Evolutionary conservation across 2,329 filamentous ascomycete species (phyloP).

Genomic region (Tolypocladium album): DNA sequence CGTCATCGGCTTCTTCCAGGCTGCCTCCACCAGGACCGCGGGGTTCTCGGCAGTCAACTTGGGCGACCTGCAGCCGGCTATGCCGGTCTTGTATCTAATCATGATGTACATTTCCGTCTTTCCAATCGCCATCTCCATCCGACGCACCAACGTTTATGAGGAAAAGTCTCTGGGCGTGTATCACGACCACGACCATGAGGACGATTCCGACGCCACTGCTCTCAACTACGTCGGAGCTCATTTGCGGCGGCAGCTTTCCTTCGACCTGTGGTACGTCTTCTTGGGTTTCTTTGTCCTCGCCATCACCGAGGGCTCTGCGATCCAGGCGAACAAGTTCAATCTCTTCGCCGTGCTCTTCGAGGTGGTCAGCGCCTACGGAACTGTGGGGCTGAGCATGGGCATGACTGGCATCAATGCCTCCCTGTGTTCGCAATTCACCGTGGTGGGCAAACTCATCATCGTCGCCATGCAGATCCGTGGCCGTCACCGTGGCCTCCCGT

Average conservation of each 20-base stretch:
- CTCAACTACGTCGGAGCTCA: constrained; percentile 85
- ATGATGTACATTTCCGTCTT: constrained; percentile 99
- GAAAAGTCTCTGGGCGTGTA: constrained; percentile 77
- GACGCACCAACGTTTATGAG: constrained; percentile 92
- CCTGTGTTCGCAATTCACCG: constrained; percentile 71
- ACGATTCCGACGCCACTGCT: constrained; percentile 41
- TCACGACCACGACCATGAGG: constrained; percentile 34
- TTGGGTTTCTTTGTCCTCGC: constrained; percentile 85
- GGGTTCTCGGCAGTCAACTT: constrained; percentile 79
- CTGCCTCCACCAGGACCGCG: constrained; percentile 78
- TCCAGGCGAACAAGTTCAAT: constrained; percentile 54
- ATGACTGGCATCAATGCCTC: constrained; percentile 67
- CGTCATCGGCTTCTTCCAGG: constrained; percentile 82
- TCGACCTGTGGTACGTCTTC: constrained; percentile 96
- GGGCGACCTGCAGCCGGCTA: constrained; percentile 69
- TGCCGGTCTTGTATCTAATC: constrained; percentile 88
- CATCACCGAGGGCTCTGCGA: constrained; percentile 69
- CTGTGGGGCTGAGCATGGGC: constrained; percentile 82
- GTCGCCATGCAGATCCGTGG: constrained; percentile 61
- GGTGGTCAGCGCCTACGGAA: constrained; percentile 84
- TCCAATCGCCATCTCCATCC: constrained; percentile 90
- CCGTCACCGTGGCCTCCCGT: constrained; percentile 57
- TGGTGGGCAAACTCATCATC: constrained; percentile 59
- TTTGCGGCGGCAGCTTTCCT: constrained; percentile 85
- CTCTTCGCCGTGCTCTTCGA: constrained; percentile 71